Percentiles rank a stretch among this genome's conserved stretches.
phyloP scores from a whole-genome alignment of 129 eudicot genomes.

The Oenanthe sinensis region DNA sequence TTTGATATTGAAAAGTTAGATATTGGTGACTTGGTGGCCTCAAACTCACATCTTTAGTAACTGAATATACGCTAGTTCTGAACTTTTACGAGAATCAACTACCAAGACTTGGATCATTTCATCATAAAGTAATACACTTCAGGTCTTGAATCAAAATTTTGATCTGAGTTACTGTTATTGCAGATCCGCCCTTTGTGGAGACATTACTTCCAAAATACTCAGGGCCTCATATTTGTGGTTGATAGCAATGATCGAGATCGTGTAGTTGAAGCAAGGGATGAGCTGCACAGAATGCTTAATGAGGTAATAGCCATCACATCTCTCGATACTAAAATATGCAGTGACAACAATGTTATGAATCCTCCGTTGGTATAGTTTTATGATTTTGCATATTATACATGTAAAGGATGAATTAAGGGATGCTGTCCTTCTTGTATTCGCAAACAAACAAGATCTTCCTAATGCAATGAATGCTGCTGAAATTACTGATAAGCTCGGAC shows the following conservation, averaged over 20 bases:
- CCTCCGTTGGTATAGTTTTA: not conserved
- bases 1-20: not conserved
- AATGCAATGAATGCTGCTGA: constrained; percentile 85
- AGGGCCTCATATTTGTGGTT: constrained; percentile 10
- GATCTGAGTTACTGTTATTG: not conserved
- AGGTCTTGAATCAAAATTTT: not conserved
- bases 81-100: not conserved
- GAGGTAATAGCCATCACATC: not conserved
- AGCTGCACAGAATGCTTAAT: constrained; percentile 12
- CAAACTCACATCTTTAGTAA: too few species aligned
- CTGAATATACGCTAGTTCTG: not conserved
- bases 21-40: too few species aligned
- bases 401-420: constrained; percentile 63
- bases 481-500: constrained; percentile 69
- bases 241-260: constrained; percentile 9
- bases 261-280: constrained; percentile 11
- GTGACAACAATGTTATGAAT: not conserved
- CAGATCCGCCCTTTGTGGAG: constrained; percentile 16
- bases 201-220: constrained; percentile 8
- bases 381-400: not conserved
- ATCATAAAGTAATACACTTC: not conserved
- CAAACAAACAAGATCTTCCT: constrained; percentile 77
- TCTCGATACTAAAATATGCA: not conserved
- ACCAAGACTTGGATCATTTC: not conserved
- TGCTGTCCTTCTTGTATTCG: constrained; percentile 65